These are phyloP conservation scores for Penicillium sp. DNA, from an alignment of 2,329 filamentous ascomycete genomes.

Conservation along the genomic window DNA sequence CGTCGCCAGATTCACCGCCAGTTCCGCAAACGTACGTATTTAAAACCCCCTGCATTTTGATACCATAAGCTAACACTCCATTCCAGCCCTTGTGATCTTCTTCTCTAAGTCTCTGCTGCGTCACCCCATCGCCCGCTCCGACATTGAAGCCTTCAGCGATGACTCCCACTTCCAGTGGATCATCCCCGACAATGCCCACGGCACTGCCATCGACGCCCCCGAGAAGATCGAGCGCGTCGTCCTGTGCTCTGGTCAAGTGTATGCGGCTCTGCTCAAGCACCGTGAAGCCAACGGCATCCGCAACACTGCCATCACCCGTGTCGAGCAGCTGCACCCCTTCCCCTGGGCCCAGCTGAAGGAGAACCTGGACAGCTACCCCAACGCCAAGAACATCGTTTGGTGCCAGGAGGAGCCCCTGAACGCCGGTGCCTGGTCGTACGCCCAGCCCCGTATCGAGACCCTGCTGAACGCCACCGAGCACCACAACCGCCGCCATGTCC, in stretches of 20 bases:
- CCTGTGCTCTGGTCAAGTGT: constrained; percentile 93
- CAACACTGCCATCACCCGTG: constrained; percentile 88
- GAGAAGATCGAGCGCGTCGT: constrained; percentile 93
- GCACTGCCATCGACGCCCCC: constrained; percentile 69
- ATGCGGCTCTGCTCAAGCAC: constrained; percentile 84
- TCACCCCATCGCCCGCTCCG: constrained; percentile 85
- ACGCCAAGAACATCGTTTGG: constrained; percentile 97
- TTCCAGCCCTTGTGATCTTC: constrained; percentile 83
- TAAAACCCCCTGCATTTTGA: not conserved
- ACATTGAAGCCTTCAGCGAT: constrained; percentile 85
- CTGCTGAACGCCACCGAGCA: constrained; percentile 88
- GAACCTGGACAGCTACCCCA: constrained; percentile 95
- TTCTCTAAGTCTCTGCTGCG: constrained; percentile 97
- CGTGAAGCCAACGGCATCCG: constrained; percentile 81
- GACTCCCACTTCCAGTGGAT: constrained; percentile 97
- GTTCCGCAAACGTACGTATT: constrained; percentile 90
- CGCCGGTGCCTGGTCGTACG: constrained; percentile 93
- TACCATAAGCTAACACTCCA: constrained; percentile 14
- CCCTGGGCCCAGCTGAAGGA: constrained; percentile 96
- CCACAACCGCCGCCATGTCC: constrained; percentile 89
- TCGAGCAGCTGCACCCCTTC: constrained; percentile 98
- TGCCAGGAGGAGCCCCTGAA: constrained; percentile 97
- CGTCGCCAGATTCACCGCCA: constrained; percentile 98
- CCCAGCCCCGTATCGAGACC: constrained; percentile 96
- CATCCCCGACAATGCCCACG: constrained; percentile 84